Evolutionary conservation across 2,329 filamentous ascomycete genomes (phyloP).

Genomic region (Aureobasidium mangrovei): DNA sequence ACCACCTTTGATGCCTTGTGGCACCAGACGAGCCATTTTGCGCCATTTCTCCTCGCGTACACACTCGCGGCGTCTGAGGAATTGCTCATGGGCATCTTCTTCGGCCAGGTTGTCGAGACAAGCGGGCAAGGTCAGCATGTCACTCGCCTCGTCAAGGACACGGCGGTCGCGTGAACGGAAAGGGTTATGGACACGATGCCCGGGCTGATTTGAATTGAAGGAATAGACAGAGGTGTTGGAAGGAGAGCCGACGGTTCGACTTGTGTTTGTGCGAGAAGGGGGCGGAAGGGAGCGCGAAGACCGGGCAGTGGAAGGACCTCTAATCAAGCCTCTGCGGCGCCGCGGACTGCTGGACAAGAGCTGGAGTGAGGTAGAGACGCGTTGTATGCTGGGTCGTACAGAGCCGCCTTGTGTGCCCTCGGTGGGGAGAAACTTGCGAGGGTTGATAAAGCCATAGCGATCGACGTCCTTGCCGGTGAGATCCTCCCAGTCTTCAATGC

Average conservation of each 20-base stretch:
- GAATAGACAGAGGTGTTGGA: conserved; percentile 29
- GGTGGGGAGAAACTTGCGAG: conserved; percentile 30
- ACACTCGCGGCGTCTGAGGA: conserved; percentile 50
- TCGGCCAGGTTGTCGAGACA: conserved; percentile 40
- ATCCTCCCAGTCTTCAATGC: conserved; percentile 57
- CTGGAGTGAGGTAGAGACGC: conserved; percentile 52
- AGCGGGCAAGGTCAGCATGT: conserved; percentile 55
- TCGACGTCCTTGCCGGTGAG: conserved; percentile 52
- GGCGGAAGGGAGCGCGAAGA: conserved; percentile 31
- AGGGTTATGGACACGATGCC: conserved; percentile 18
- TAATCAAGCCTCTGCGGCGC: conserved; percentile 40
- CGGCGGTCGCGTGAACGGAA: conserved; percentile 46
- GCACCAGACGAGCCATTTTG: conserved; percentile 50
- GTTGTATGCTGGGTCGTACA: conserved; percentile 41
- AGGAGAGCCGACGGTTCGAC: conserved; percentile 25
- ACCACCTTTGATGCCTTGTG: conserved; percentile 39
- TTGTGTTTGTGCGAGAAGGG: conserved; percentile 17
- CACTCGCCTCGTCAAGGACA: conserved; percentile 50
- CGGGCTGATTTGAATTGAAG: conserved; percentile 29
- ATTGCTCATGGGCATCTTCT: conserved; percentile 36
- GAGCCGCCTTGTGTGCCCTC: conserved; percentile 21
- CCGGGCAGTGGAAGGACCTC: conserved; percentile 39
- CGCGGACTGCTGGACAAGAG: conserved; percentile 49
- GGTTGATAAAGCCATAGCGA: conserved; percentile 56
- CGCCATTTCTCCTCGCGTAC: conserved; percentile 58